phyloP scores from a whole-genome alignment of 805 yeast genomes.

The Saturnispora galanensis region DNA sequence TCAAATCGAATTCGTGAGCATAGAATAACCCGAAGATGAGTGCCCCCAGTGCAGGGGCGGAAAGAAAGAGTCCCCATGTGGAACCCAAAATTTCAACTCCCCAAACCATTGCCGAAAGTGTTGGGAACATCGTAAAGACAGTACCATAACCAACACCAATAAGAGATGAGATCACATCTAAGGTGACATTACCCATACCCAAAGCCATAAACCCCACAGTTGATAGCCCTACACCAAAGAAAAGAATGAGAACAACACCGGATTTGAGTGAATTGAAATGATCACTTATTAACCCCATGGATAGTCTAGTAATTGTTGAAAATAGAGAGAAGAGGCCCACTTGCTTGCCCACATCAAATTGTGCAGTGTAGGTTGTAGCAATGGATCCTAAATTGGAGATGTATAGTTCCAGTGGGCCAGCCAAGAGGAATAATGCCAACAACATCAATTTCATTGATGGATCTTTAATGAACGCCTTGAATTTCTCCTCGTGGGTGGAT shows the following conservation, averaged over 20 bases:
- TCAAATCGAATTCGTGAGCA: constrained; percentile 50
- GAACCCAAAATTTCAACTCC: constrained; percentile 82
- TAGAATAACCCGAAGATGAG: constrained; percentile 57
- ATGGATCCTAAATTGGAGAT: constrained; percentile 74
- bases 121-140: constrained; percentile 72
- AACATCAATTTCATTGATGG: constrained; percentile 56
- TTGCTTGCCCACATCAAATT: constrained; percentile 30
- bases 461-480: constrained; percentile 34
- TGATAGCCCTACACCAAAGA: constrained; percentile 9
- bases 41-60: constrained; percentile 83
- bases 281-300: constrained; percentile 61
- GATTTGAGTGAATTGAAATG: constrained; percentile 25
- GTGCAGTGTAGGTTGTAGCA: constrained; percentile 27
- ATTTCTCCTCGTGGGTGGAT: constrained; percentile 18
- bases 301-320: constrained; percentile 59
- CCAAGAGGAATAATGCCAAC: constrained; percentile 48
- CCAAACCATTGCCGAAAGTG: constrained; percentile 72
- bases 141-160: constrained; percentile 76
- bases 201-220: constrained; percentile 11
- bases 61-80: constrained; percentile 80
- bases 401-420: constrained; percentile 83
- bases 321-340: constrained; percentile 52
- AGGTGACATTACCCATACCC: constrained; percentile 9
- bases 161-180: constrained; percentile 30
- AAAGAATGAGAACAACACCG: constrained; percentile 6